These are phyloP conservation scores for Alternaria panax DNA, from an alignment of 2,329 filamentous ascomycete genomes.

Conservation along the genomic window DNA sequence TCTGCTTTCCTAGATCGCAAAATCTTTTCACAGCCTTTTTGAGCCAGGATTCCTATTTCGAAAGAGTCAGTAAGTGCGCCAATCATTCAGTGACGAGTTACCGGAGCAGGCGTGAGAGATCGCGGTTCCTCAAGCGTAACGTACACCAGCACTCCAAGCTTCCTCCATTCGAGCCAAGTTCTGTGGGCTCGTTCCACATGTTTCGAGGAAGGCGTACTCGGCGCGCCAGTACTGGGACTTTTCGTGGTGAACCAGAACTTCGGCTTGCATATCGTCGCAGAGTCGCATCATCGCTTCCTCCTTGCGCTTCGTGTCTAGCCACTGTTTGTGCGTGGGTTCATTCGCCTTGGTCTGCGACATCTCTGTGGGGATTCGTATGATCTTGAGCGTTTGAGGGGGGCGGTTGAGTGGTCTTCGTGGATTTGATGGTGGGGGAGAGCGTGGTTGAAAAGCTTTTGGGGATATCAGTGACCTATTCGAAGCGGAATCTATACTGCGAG, in stretches of 20 bases:
- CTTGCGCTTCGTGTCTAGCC: not conserved
- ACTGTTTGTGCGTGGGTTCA: not conserved
- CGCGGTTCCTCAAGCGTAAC: not conserved
- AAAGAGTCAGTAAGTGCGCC: not conserved
- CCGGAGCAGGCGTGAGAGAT: not conserved
- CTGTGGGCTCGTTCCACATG: not conserved
- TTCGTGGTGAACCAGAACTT: not conserved
- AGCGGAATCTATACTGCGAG: not conserved
- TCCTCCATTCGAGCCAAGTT: not conserved
- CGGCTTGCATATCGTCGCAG: not conserved
- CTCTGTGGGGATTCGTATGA: not conserved
- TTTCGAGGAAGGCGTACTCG: not conserved
- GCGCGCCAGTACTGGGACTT: not conserved
- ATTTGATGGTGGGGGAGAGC: not conserved
- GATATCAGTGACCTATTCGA: not conserved
- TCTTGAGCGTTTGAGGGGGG: not conserved
- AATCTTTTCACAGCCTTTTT: not conserved
- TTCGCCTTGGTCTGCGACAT: not conserved
- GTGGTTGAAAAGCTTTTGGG: not conserved
- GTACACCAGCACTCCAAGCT: not conserved
- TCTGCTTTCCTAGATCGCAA: not conserved
- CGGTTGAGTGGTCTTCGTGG: not conserved
- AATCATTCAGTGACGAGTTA: not conserved
- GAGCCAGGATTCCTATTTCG: not conserved
- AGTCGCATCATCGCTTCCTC: not conserved